phyloP scores from a whole-genome alignment of 202 grass and related monocot species.

The Carex arenaria region DNA sequence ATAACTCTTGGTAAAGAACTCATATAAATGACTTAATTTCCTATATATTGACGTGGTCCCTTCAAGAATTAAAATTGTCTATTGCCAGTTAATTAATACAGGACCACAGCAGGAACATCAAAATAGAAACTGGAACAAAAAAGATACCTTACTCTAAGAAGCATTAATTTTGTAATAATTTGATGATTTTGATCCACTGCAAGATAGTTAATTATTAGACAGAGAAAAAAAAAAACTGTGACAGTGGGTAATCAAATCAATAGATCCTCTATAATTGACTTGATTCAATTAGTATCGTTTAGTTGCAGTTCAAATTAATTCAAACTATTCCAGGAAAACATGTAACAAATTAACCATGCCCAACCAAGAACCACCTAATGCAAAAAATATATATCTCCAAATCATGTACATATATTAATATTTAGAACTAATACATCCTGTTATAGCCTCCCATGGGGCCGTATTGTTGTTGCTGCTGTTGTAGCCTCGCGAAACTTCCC shows the following conservation, averaged over 20 bases:
- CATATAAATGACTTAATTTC: neutral
- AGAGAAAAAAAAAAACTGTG: neutral
- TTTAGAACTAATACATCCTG: conserved; percentile 20
- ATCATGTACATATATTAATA: neutral
- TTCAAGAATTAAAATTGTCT: neutral
- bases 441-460: conserved; percentile 12
- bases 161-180: neutral
- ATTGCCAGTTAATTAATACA: neutral
- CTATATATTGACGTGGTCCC: neutral
- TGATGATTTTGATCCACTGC: no score
- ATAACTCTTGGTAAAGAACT: neutral
- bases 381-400: conserved; percentile 1
- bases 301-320: conserved; percentile 19
- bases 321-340: conserved; percentile 1
- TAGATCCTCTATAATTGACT: conserved; percentile 17
- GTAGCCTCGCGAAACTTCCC: conserved; percentile 18
- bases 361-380: conserved; percentile 11
- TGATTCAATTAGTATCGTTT: conserved; percentile 11
- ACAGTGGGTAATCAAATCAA: conserved; percentile 1
- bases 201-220: neutral
- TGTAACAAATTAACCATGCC: neutral
- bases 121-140: neutral
- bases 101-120: neutral
- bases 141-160: neutral
- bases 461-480: conserved; percentile 27